phyloP scores from a whole-genome alignment of 2,329 filamentous ascomycete species.

The Ophiognomonia clavigignenti-juglandacearum region DNA sequence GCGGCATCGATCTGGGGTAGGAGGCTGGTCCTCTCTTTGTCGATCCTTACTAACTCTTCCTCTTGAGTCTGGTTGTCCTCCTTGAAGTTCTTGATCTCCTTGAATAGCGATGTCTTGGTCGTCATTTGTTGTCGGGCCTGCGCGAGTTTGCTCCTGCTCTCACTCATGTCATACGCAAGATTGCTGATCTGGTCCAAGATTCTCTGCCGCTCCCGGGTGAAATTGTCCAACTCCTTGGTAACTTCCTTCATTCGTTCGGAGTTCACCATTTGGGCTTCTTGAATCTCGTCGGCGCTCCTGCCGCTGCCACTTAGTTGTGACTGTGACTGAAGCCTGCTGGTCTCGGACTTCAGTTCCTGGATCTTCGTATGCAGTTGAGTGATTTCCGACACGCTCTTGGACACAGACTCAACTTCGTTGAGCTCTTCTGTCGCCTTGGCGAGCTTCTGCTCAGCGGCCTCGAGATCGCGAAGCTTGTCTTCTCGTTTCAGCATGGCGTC shows the following conservation, averaged over 20 bases:
- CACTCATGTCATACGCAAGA: slow-evolving; percentile 73
- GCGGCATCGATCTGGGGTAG: slow-evolving; percentile 72
- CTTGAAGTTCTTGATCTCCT: slow-evolving; percentile 69
- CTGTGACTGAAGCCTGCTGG: slow-evolving; percentile 74
- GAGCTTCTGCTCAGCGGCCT: slow-evolving; percentile 64
- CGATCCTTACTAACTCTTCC: slow-evolving; percentile 62
- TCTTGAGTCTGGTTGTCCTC: slow-evolving; percentile 64
- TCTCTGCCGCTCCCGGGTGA: slow-evolving; percentile 67
- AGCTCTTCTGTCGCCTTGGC: slow-evolving; percentile 55
- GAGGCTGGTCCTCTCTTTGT: slow-evolving; percentile 69
- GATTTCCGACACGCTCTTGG: slow-evolving; percentile 73
- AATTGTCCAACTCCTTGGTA: slow-evolving; percentile 60
- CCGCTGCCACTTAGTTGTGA: slow-evolving; percentile 58
- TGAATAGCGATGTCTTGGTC: slow-evolving; percentile 67
- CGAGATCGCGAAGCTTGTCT: slow-evolving; percentile 54
- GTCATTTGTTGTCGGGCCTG: slow-evolving; percentile 71
- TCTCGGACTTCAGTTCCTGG: slow-evolving; percentile 63
- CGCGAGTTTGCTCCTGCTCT: slow-evolving; percentile 68
- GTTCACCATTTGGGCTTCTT: slow-evolving; percentile 64
- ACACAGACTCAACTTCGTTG: slow-evolving; percentile 60
- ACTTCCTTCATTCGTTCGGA: slow-evolving; percentile 62
- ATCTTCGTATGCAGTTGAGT: slow-evolving; percentile 69
- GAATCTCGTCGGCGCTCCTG: slow-evolving; percentile 77
- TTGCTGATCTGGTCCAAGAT: slow-evolving; percentile 61
- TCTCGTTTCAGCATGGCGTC: slow-evolving; percentile 54